Evolutionary conservation across 257 asterid species (phyloP).

Genomic region (Leptodermis oblonga): DNA sequence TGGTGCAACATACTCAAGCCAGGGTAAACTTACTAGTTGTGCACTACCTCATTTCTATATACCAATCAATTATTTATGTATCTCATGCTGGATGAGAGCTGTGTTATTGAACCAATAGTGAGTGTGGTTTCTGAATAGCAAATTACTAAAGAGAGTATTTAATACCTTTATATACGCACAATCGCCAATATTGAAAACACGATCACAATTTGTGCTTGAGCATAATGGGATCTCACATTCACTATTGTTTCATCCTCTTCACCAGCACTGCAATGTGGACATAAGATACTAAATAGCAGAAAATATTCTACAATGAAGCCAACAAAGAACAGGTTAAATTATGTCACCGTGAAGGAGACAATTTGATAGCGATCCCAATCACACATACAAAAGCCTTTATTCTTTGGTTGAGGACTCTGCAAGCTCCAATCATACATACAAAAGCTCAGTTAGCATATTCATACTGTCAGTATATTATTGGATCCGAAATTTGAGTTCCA

Average conservation of each 20-base stretch:
- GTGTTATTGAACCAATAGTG: neutral
- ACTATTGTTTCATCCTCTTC: slow-evolving; percentile 80
- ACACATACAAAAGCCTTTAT: slow-evolving; percentile 47
- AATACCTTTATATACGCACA: slow-evolving; percentile 70
- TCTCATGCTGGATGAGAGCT: neutral
- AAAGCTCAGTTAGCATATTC: slow-evolving; percentile 6
- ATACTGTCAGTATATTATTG: neutral
- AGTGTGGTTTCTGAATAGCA: neutral
- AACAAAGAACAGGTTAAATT: slow-evolving; percentile 25
- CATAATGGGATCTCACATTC: slow-evolving; percentile 74
- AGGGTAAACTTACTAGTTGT: neutral
- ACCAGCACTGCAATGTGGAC: slow-evolving; percentile 43
- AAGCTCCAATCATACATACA: slow-evolving; percentile 22
- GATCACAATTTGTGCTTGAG: slow-evolving; percentile 63
- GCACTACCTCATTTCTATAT: neutral
- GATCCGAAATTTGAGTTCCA: neutral
- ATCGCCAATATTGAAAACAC: slow-evolving; percentile 59
- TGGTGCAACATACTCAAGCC: neutral
- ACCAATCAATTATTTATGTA: neutral
- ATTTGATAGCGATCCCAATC: slow-evolving; percentile 57
- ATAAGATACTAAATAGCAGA: slow-evolving; percentile 20
- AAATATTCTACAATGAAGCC: slow-evolving; percentile 11
- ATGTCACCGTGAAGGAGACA: slow-evolving; percentile 36
- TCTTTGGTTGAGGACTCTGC: slow-evolving; percentile 51
- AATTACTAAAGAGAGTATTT: slow-evolving; percentile 8